Conservation (phyloP, 176 grass and related monocot genomes). For the Zea luxurians region DNA sequence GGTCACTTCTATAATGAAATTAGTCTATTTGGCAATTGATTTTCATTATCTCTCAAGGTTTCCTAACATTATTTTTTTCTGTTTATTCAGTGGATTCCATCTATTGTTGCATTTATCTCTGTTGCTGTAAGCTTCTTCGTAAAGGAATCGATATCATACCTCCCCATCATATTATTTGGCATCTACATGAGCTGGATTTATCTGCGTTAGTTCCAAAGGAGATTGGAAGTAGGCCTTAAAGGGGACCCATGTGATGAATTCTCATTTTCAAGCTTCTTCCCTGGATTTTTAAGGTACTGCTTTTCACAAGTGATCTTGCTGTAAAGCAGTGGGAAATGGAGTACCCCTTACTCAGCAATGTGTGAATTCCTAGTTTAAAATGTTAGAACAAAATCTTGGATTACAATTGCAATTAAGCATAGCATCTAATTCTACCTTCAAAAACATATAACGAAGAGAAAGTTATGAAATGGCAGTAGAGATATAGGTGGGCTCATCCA, state of each 20-base stretch:
- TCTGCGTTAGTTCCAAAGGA: slow-evolving; percentile 84
- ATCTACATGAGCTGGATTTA: slow-evolving; percentile 85
- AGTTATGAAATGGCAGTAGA: background rate
- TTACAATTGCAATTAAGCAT: background rate
- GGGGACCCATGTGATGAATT: slow-evolving; percentile 92
- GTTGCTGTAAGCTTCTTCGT: slow-evolving; percentile 58
- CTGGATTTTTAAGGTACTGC: slow-evolving; percentile 65
- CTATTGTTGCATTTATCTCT: slow-evolving; percentile 52
- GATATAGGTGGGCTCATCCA: background rate
- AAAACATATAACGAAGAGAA: background rate
- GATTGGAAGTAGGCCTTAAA: slow-evolving; percentile 67
- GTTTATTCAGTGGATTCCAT: slow-evolving; percentile 61
- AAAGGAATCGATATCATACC: slow-evolving; percentile 58
- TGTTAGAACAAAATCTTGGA: background rate
- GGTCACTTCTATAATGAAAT: slow-evolving; percentile 6
- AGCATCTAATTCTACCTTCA: background rate
- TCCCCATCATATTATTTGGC: slow-evolving; percentile 73
- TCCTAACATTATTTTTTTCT: slow-evolving; percentile 27
- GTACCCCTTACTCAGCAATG: background rate
- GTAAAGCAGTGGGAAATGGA: background rate
- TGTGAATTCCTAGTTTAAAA: background rate
- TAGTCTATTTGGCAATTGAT: background rate
- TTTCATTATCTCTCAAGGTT: background rate
- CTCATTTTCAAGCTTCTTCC: slow-evolving; percentile 81
- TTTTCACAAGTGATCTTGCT: slow-evolving; percentile 13